These are phyloP conservation scores for Entomortierella parvispora DNA, from an alignment of 192 early-diverging fungal species.

Conservation along the genomic window DNA sequence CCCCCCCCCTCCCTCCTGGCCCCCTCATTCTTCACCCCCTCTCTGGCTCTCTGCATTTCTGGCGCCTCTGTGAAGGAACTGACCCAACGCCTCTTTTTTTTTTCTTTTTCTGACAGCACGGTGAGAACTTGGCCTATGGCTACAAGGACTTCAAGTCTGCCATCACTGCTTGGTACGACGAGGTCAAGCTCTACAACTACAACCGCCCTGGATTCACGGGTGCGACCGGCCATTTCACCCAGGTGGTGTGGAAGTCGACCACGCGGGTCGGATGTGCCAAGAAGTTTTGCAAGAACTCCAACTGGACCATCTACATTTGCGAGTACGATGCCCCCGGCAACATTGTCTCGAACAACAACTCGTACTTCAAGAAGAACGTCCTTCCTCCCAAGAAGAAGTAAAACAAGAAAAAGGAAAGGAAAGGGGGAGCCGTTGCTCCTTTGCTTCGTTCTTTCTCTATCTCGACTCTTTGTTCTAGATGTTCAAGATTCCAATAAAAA, in stretches of 20 bases:
- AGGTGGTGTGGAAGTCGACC: conserved; percentile 54
- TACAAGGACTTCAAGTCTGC: conserved; percentile 42
- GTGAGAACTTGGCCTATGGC: conserved; percentile 60
- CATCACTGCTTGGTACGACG: conserved; percentile 57
- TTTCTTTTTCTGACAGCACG: conserved; percentile 27
- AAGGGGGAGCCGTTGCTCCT: no score
- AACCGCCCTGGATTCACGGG: conserved; percentile 47
- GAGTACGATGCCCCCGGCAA: conserved; percentile 57
- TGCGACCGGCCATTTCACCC: conserved; percentile 60
- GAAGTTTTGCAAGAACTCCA: conserved; percentile 34
- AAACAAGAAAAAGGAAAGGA: not conserved
- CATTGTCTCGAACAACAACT: conserved; percentile 9
- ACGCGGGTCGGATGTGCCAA: conserved; percentile 48
- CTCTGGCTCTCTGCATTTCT: no score
- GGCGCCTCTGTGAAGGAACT: no score
- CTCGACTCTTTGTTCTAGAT: not conserved
- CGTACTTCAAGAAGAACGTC: conserved; percentile 50
- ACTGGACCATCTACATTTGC: conserved; percentile 56
- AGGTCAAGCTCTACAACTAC: conserved; percentile 56
- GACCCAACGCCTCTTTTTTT: not conserved
- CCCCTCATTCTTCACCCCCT: no score
- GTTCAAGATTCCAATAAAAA: not conserved
- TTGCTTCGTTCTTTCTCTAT: no score
- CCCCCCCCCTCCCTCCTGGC: not conserved
- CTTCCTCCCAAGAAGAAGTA: conserved; percentile 13